Conservation (phyloP, 1,139 yeast genomes). For the Arxiozyma telluris region DNA sequence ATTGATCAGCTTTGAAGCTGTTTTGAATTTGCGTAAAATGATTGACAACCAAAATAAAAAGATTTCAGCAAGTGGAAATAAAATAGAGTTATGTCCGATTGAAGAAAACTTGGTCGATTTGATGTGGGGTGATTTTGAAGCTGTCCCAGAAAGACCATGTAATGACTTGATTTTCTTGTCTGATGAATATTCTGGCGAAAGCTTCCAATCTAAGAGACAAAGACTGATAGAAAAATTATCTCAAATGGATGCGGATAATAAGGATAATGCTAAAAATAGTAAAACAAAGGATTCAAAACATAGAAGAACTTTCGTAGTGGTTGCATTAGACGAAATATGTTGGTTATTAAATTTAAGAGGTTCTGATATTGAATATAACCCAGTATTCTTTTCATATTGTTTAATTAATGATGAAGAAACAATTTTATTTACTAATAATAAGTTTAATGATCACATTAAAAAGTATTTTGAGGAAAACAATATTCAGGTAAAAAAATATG, state of each 20-base stretch:
- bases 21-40: conserved; percentile 31
- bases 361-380: conserved; percentile 75
- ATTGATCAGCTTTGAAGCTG: conserved; percentile 47
- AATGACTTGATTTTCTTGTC: conserved; percentile 41
- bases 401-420: conserved; percentile 46
- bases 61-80: conserved; percentile 27
- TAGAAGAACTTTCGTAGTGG: conserved; percentile 39
- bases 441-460: conserved; percentile 27
- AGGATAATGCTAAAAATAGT: no score
- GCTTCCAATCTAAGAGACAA: conserved; percentile 34
- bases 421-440: conserved; percentile 51
- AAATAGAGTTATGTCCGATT: conserved; percentile 55
- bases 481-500: conserved; percentile 45
- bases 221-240: conserved; percentile 28
- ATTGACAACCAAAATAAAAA: conserved; percentile 23
- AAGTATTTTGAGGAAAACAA: conserved; percentile 30
- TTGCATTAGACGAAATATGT: conserved; percentile 83
- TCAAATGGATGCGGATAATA: conserved; percentile 31
- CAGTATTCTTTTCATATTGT: conserved; percentile 80
- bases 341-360: conserved; percentile 91
- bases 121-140: conserved; percentile 57
- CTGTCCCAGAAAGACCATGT: conserved; percentile 40
- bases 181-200: conserved; percentile 42
- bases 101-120: conserved; percentile 62
- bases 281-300: conserved; percentile 23